Percentiles rank a stretch among this genome's conserved stretches.
phyloP scores from a whole-genome alignment of 2,329 filamentous ascomycete genomes.

The Helicocarpus griseus region DNA sequence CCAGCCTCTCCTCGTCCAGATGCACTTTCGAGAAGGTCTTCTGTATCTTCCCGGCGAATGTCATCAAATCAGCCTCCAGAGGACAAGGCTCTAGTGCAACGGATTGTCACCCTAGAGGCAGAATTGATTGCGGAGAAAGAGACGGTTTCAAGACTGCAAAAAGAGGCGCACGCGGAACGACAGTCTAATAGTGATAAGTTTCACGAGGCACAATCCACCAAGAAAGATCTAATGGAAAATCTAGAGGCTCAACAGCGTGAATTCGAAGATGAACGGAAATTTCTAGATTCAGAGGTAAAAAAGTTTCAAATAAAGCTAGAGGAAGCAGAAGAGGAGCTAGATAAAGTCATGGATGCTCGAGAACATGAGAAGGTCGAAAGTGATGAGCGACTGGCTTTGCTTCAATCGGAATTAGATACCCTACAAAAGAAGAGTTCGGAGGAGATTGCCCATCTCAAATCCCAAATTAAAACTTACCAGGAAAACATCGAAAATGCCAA shows the following conservation, averaged over 20 bases:
- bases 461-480: slow-evolving; percentile 45
- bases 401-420: slow-evolving; percentile 63
- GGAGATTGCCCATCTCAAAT: slow-evolving; percentile 49
- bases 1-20: slow-evolving; percentile 34
- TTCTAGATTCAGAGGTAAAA: slow-evolving; percentile 70
- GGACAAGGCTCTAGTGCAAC: slow-evolving; percentile 52
- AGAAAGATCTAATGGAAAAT: slow-evolving; percentile 87
- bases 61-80: slow-evolving; percentile 51
- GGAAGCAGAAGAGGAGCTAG: slow-evolving; percentile 85
- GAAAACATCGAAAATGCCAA: slow-evolving; percentile 38
- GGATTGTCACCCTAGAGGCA: slow-evolving; percentile 60
- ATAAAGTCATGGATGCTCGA: slow-evolving; percentile 69
- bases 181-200: slow-evolving; percentile 56
- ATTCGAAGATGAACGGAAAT: slow-evolving; percentile 74
- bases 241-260: slow-evolving; percentile 87
- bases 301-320: slow-evolving; percentile 68
- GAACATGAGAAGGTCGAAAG: slow-evolving; percentile 68
- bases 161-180: slow-evolving; percentile 54
- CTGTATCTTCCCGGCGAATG: slow-evolving; percentile 50
- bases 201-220: slow-evolving; percentile 81
- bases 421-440: slow-evolving; percentile 45
- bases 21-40: slow-evolving; percentile 46
- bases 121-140: slow-evolving; percentile 69
- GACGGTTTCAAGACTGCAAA: slow-evolving; percentile 55
- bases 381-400: slow-evolving; percentile 56